Evolutionary conservation across 139 green algal species (phyloP), one percentile per base, ranked within the genome.

Genomic region (Chlorella ohadii): DNA sequence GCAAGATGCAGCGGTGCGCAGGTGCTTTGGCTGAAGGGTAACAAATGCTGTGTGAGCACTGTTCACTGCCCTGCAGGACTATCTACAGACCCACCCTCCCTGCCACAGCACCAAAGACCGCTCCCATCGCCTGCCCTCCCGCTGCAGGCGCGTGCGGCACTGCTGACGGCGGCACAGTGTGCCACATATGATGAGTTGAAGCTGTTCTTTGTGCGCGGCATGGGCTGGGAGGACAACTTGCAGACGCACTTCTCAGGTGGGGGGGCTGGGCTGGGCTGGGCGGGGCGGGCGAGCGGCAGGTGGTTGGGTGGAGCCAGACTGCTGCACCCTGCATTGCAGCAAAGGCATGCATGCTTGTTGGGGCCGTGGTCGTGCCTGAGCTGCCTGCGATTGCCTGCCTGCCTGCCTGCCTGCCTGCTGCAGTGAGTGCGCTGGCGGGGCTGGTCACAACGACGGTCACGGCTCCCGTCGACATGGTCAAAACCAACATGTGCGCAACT

Each of bases 121-220:
- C n/a, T n/a, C n/a, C n/a, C n/a, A n/a, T n/a, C n/a, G 23, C 39
- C 12, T 57, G 34, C 7, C 0, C 59, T 25, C 22, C 33, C 11
- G 47, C 22, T 57, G 70, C 88, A 92, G 86, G 85, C 86, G 25
- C 88, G 95, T 12, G 92, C 91, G 17, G 90, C 93, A 38, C 86
- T 96, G 44, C 88, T 98, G 31, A 98, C 95, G 13, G 93, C 93
- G 4, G 89, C 90, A 13, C 95, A 98, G 88, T 94, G 90, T 55
- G 95, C 93, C 9, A 96, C 94, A 33, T 98, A 98, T 79, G 93
- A 97, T 71, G 93, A 96, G 86, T 88, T 95, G 34, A 96, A 96
- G 76, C 57, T 81, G 27, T 34, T 65, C 12, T 81, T 93, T 39
- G 90, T 88, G 44, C 79, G 73, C 13, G 1, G 77, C 16, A 92